Conservation (phyloP, 331 rosid genomes). For the Quercus lobata region DNA sequence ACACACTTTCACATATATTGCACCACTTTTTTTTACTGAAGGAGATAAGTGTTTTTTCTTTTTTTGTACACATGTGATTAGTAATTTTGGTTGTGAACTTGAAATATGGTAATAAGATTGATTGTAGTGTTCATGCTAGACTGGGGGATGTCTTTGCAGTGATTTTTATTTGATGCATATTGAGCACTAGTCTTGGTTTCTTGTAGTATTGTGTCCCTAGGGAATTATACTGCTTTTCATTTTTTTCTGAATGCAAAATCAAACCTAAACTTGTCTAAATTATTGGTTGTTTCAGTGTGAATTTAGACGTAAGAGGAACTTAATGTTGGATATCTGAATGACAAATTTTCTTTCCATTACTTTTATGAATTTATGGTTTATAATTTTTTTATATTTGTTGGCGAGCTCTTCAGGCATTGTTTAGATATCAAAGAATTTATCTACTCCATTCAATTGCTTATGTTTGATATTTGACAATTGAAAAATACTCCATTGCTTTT, state of each 20-base stretch:
- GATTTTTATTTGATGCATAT: neutral
- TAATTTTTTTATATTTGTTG: neutral
- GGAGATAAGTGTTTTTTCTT: neutral
- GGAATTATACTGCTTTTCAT: neutral
- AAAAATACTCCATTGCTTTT: neutral
- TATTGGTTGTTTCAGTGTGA: neutral
- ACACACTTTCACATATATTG: neutral
- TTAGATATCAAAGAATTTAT: neutral
- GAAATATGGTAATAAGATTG: neutral
- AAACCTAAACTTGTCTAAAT: neutral
- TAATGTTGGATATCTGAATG: neutral
- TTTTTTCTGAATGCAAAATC: neutral
- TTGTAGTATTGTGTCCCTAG: neutral
- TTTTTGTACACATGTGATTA: too few relatives aligned
- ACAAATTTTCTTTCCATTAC: neutral
- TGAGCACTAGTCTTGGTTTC: neutral
- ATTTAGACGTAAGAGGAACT: neutral
- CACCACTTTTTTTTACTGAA: neutral
- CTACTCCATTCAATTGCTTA: neutral
- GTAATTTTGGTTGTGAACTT: neutral
- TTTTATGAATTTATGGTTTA: neutral
- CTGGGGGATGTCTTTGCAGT: neutral
- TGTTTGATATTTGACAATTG: neutral
- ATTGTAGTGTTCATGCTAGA: neutral
- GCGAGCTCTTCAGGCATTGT: neutral